A percentile compares a stretch with the other conserved stretches of the same genome.
These are phyloP conservation scores for Coprinopsis cinerea DNA, from an alignment of 768 basidiomycete species.

Conservation along the genomic window DNA sequence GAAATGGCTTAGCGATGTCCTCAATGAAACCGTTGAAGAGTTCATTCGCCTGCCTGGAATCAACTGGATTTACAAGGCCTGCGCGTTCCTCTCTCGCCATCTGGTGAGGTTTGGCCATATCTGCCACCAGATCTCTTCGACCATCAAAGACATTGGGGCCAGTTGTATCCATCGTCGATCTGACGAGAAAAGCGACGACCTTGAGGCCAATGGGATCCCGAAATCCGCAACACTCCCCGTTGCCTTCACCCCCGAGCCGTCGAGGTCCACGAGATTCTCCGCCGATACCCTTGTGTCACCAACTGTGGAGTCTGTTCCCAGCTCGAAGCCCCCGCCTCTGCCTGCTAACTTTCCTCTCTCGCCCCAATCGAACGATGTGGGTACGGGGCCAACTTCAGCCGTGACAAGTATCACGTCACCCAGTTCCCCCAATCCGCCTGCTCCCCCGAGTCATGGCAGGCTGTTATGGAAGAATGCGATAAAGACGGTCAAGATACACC, in stretches of 20 bases:
- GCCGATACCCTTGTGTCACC: neutral
- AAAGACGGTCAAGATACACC: conserved; percentile 37
- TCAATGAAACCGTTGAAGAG: conserved; percentile 38
- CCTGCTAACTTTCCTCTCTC: conserved; percentile 17
- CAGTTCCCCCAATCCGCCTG: neutral
- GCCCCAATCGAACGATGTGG: neutral
- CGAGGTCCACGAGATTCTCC: neutral
- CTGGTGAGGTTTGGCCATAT: conserved; percentile 6
- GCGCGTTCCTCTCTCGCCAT: conserved; percentile 7
- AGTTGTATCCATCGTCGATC: neutral
- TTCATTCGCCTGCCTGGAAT: conserved; percentile 23
- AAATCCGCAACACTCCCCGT: neutral
- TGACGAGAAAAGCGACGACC: conserved; percentile 16
- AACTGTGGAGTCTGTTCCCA: neutral
- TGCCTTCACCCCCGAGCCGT: neutral
- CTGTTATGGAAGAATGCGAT: conserved; percentile 40
- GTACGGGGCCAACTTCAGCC: too few species aligned
- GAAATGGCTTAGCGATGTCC: conserved; percentile 64
- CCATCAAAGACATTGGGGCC: neutral
- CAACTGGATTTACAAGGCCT: conserved; percentile 11
- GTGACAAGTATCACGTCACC: too few species aligned
- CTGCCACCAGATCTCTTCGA: neutral
- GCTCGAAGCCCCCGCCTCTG: conserved; percentile 9
- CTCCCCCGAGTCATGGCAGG: conserved; percentile 27
- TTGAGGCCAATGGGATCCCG: conserved; percentile 22